phyloP scores from a whole-genome alignment of 306 rosid genomes.

The Quercus mongolica region DNA sequence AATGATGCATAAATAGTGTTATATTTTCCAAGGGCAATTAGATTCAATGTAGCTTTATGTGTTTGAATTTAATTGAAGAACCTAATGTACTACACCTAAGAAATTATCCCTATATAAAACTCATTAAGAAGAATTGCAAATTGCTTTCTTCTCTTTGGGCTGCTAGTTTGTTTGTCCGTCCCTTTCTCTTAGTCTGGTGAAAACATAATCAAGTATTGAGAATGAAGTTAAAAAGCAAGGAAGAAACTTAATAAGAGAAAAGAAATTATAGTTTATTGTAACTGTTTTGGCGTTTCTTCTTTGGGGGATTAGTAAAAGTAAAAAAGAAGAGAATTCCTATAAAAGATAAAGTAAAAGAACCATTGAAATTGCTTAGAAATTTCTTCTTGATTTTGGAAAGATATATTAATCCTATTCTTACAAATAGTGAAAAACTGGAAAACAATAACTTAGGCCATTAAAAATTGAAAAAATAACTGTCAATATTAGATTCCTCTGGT shows the following conservation, averaged over 20 bases:
- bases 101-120: not conserved
- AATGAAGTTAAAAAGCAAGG: not conserved
- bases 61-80: too few species aligned
- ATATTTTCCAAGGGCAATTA: too few species aligned
- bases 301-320: too few species aligned
- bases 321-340: too few species aligned
- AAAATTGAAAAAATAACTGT: not conserved
- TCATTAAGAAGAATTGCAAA: not conserved
- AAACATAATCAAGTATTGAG: not conserved
- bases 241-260: not conserved
- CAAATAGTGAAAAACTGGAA: not conserved
- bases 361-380: not conserved
- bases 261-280: not conserved
- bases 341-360: not conserved
- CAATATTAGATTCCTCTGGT: not conserved
- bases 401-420: not conserved
- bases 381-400: not conserved
- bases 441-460: too few species aligned
- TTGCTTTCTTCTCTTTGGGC: not conserved
- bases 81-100: too few species aligned
- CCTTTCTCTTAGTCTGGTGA: not conserved
- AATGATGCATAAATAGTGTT: too few species aligned
- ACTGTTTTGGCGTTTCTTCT: too few species aligned
- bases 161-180: not conserved
- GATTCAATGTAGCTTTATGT: too few species aligned